Base-by-base conservation (phyloP, 2,329 filamentous ascomycete genomes). In the Pseudogymnoascus sp. region DNA sequence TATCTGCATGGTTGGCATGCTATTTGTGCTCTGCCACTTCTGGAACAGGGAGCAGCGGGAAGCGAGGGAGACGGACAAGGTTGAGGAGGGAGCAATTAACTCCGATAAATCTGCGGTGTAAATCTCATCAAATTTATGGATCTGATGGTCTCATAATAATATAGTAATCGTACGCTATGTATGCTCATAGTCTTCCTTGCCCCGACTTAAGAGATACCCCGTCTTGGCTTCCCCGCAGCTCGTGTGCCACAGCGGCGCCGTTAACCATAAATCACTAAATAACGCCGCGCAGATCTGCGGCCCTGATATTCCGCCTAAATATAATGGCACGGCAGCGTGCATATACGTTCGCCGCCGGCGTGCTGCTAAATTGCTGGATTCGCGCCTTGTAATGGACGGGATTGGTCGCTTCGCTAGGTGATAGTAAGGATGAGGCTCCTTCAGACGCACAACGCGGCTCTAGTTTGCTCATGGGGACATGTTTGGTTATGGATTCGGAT, bases 1-100 rank as follows among this genome's bases (percentile, higher is more conserved):
- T 68, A 67, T 71, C 38, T 69, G 67, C 59, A 71, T 72, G 70
- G 37, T 72, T 21, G 63, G 44, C 11, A 65, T 65, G 62, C 23
- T 65, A 18, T 64, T 62, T 53, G 62, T 65, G 23, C 44, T 65
- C 21, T 31, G 62, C 4, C 64, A 65, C 47, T 65, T 64, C 53
- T 65, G 62, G 64, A 64, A 65, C n/a, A 25, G 62, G 33, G 64
- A 65, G 18, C 44, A 53, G 44, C 23, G 23, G 23, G 44, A 53
- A 28, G 44, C 23, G 44, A 53, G 44, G 23, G 14, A 53, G 44
- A 50, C 23, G 23, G 25, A 53, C 7, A 28, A 28, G 44, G 18
- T 53, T 53, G 23, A 53, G 14, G 14, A 53, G 6, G 14, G 23
- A 28, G 25, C 44, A 53, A 4, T 53, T 31, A n/a, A 28, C 7